Evolutionary conservation across 2,329 filamentous ascomycete species (phyloP), one percentile per base, ranked within the genome.

Genomic region (Macroventuria anomochaeta): DNA sequence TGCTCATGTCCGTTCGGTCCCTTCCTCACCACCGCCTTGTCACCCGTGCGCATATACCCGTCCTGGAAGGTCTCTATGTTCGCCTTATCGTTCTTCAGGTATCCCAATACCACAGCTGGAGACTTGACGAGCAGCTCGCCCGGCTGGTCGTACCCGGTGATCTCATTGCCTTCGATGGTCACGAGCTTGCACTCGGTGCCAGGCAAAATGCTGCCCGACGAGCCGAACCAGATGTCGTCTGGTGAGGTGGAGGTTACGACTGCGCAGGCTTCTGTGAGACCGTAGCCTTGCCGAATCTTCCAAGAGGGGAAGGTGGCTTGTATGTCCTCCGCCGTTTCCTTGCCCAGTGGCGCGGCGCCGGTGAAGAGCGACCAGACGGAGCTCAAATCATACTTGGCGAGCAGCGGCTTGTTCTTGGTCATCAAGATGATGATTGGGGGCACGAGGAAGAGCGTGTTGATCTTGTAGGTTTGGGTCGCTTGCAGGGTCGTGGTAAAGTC

Each of bases 1-100:
- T 97, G 93, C 73, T 96, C 91, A 59, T 87, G 78, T 2, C 90
- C 91, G 2, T 78, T 53, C 3, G 64, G 0, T 84, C 81, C 7
- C 85, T 79, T 65, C 2, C 83, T 81, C 10, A 96, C 78, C 3
- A 93, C 79, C 1, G 58, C 58, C 28, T 61, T 55, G 34, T 97
- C 93, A 5, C 93, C 93, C 0, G 93, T 96, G 33, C 84, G 84
- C 81, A 96, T 85, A 85, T 91, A 95, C 1, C 79, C 78, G 55
- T 92, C 87, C 1, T 86, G 80, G 66, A 91, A 97, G 0, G 92
- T 95, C 70, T 96, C 91, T 44, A 83, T 80, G 17, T 87, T 96
- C 3, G 93, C 91, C 67, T 89, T 88, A 37, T 89, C 86, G 68
- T 96, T 96, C 76, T 96, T 89, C 46, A 96, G 77, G 64, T 97